Conservation (phyloP, 352 stramenopile genomes). For the Globisporangium ultimum region DNA sequence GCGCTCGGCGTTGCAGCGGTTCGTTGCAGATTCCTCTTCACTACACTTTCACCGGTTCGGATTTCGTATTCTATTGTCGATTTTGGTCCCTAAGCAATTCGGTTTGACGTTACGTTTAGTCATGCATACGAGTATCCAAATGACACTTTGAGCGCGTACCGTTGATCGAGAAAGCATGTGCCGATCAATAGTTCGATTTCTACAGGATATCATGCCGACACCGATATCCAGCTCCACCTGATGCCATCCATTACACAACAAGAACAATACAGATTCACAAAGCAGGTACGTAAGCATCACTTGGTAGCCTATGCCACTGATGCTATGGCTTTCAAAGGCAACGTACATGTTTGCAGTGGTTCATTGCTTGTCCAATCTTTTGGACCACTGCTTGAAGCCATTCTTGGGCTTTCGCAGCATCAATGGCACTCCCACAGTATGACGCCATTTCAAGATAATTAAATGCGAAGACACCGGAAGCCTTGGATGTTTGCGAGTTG, state of each 20-base stretch:
- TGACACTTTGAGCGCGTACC: slow-evolving; percentile 14
- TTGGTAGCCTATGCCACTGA: neutral
- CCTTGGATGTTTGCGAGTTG: neutral
- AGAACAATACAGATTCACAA: neutral
- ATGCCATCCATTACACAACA: neutral
- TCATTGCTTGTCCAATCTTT: slow-evolving; percentile 60
- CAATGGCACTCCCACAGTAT: slow-evolving; percentile 46
- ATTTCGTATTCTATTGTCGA: slow-evolving; percentile 37
- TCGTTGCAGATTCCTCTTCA: slow-evolving; percentile 21
- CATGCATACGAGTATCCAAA: neutral
- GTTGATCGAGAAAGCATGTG: slow-evolving; percentile 51
- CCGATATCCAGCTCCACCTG: slow-evolving; percentile 70
- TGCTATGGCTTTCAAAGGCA: neutral
- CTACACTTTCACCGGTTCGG: slow-evolving; percentile 47
- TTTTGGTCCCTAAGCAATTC: slow-evolving; percentile 8
- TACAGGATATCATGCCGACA: slow-evolving; percentile 50
- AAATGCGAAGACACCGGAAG: slow-evolving; percentile 30
- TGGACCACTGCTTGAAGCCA: slow-evolving; percentile 53
- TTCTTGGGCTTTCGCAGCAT: slow-evolving; percentile 48
- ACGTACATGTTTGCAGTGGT: slow-evolving; percentile 38
- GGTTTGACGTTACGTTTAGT: neutral
- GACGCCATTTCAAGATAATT: slow-evolving; percentile 70
- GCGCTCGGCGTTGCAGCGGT: neutral
- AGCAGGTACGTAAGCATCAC: neutral
- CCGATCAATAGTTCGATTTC: slow-evolving; percentile 38